Conservation (phyloP, 495 filamentous ascomycete species). For the Antarctomyces pellizariae region DNA sequence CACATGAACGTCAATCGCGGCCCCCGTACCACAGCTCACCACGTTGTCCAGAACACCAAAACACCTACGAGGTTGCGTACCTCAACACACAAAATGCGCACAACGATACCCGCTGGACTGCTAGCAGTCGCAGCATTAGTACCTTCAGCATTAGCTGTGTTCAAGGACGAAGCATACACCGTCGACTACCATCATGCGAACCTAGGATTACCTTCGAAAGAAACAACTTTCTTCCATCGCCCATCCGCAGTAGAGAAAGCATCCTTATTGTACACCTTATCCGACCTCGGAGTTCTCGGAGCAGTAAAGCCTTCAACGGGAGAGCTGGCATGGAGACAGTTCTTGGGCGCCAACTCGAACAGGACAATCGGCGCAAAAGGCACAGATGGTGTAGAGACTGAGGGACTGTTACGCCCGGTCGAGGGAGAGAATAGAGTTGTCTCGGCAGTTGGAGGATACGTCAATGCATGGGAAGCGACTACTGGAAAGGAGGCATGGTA, state of each 20-base stretch:
- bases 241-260: slow-evolving; percentile 61
- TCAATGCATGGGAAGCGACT: slow-evolving; percentile 66
- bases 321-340: slow-evolving; percentile 64
- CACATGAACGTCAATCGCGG: too few relatives aligned
- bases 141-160: slow-evolving; percentile 40
- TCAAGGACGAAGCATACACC: slow-evolving; percentile 72
- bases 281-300: slow-evolving; percentile 55
- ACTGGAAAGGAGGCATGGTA: slow-evolving; percentile 63
- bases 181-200: slow-evolving; percentile 86
- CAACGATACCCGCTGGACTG: too few relatives aligned
- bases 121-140: too few relatives aligned
- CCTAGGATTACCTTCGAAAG: slow-evolving; percentile 53
- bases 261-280: slow-evolving; percentile 76
- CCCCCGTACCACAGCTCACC: too few relatives aligned
- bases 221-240: slow-evolving; percentile 85
- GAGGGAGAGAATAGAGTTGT: slow-evolving; percentile 53
- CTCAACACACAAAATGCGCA: too few relatives aligned
- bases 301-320: slow-evolving; percentile 80
- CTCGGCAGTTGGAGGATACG: slow-evolving; percentile 34
- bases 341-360: slow-evolving; percentile 18
- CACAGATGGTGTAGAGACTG: slow-evolving; percentile 15
- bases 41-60: too few relatives aligned
- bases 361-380: slow-evolving; percentile 5
- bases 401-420: slow-evolving; percentile 40
- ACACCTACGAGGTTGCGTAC: too few relatives aligned